phyloP scores from a whole-genome alignment of 352 stramenopile species.

The Phytophthora melonis region DNA sequence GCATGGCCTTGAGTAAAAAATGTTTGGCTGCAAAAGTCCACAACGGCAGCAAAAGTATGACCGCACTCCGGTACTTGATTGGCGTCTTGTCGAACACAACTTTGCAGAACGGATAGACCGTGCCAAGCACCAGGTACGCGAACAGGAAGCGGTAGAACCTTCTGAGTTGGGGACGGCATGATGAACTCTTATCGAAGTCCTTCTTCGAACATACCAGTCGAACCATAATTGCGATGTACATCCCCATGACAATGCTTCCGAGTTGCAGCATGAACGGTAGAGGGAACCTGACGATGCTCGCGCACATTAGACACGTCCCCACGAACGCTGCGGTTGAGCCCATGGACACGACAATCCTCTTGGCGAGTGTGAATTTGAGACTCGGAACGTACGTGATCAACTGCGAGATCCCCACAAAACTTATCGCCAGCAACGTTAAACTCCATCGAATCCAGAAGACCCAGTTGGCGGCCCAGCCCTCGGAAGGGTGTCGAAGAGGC shows the following conservation, averaged over 20 bases:
- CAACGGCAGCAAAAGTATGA: slow-evolving; percentile 15
- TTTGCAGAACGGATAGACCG: slow-evolving; percentile 17
- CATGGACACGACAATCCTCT: background rate
- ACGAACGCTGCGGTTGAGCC: background rate
- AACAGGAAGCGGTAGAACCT: slow-evolving; percentile 20
- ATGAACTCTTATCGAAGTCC: slow-evolving; percentile 6
- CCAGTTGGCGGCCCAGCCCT: slow-evolving; percentile 25
- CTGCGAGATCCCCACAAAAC: slow-evolving; percentile 2
- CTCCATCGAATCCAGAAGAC: slow-evolving; percentile 23
- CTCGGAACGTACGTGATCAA: slow-evolving; percentile 10
- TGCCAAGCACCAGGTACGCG: slow-evolving; percentile 3
- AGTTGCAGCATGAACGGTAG: slow-evolving; percentile 1
- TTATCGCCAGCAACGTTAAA: slow-evolving; percentile 14
- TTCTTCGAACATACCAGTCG: background rate
- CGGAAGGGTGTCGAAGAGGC: slow-evolving; percentile 2
- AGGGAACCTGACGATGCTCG: background rate
- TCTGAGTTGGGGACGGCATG: background rate
- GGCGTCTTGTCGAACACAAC: slow-evolving; percentile 17
- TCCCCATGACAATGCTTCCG: background rate
- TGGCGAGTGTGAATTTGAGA: background rate
- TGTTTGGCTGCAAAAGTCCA: slow-evolving; percentile 23
- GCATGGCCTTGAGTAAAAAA: slow-evolving; percentile 7
- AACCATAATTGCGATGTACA: background rate
- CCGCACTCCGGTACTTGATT: background rate
- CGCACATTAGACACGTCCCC: background rate